Conservation (phyloP, 441 rosid genomes). For the Corymbia citriodora region DNA sequence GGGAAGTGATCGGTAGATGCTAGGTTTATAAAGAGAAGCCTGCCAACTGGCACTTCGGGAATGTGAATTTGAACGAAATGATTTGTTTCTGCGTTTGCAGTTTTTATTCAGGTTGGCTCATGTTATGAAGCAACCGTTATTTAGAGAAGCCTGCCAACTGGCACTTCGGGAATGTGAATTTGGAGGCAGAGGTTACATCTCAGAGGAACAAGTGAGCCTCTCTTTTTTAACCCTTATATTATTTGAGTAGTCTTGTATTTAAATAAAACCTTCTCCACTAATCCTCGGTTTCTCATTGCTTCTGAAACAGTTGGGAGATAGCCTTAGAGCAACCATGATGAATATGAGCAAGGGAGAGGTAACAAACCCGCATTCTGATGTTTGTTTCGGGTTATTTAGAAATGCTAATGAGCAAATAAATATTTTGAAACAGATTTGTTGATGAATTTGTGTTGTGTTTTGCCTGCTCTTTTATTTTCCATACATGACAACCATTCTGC, state of each 20-base stretch:
- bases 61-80: not conserved
- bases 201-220: conserved; percentile 51
- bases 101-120: conserved; percentile 77
- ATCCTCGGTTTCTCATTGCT: conserved; percentile 5
- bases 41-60: too few species aligned
- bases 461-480: not conserved
- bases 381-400: not conserved
- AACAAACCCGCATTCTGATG: not conserved
- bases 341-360: conserved; percentile 57
- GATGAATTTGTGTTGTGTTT: not conserved
- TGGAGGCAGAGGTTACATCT: conserved; percentile 38
- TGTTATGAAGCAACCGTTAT: conserved; percentile 58
- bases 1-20: not conserved
- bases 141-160: conserved; percentile 59
- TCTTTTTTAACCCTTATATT: not conserved
- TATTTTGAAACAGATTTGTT: not conserved
- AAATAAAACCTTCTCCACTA: not conserved
- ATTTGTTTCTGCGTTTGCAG: conserved; percentile 31
- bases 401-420: not conserved
- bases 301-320: conserved; percentile 53
- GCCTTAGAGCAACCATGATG: conserved; percentile 44
- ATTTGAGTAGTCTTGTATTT: not conserved
- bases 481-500: not conserved
- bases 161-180: conserved; percentile 50
- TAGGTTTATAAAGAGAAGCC: not conserved